Evolutionary conservation across 495 filamentous ascomycete species (phyloP), one percentile per base, ranked within the genome.

Genomic region (Penicillium waksmanii): DNA sequence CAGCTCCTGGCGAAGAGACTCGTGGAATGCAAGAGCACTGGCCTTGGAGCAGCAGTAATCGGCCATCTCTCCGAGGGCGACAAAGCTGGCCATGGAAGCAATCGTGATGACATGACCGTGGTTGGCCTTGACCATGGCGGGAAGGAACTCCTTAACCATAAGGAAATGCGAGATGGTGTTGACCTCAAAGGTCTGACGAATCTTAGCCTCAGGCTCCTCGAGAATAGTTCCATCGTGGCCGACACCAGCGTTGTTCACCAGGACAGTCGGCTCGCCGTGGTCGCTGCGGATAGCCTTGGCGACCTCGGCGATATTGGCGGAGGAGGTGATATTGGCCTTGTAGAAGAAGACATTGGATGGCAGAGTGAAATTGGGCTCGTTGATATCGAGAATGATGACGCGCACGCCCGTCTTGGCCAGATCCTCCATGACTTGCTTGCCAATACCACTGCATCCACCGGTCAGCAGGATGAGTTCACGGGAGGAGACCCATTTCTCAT

Each of bases 231-330:
- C 70, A 15, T 77, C 72, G 34, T 73, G 68, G 33, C 73, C 77
- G 27, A 87, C 74, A 34, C 84, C 84, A 12, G 85, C 85, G 55
- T 88, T 88, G 76, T 87, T 87, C 63, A 87, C 68, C 44, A 87
- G 71, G 12, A 88, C 79, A 0, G 78, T 80, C 11, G 83, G 79
- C 42, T 80, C 68, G 57, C 84, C 78, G 34, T 79, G 73, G 4
- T 76, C 66, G 5, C 62, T 64, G 44, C 80, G 78, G 57, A 88
- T 79, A 2, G 71, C 65, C 38, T 73, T 69, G 6, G 76, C 84
- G 4, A 78, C 70, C 19, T 71, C 51, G 17, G 71, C 68, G 48
- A 88, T 76, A 50, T 65, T 73, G 19, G 66, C 66, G 0, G 76
- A 74, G 21, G 75, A 78, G 31, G 82, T 84, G 65, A 87, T 78